Percentiles rank a stretch among this genome's conserved stretches.
phyloP scores from a whole-genome alignment of 148 eudicot genomes.

The Mesembryanthemum crystallinum region DNA sequence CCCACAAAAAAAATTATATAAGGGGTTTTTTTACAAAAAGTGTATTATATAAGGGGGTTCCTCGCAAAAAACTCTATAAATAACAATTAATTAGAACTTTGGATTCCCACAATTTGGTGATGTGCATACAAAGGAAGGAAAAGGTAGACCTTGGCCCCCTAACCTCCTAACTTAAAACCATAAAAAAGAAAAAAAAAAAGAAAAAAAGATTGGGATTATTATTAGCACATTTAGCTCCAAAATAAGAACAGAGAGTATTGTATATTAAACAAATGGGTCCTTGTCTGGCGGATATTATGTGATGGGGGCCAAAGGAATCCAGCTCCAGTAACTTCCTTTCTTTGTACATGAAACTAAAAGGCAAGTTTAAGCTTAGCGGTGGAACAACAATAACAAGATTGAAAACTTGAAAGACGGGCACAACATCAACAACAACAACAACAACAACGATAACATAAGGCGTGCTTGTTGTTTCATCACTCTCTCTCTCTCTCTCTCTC shows the following conservation, averaged over 20 bases:
- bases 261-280: constrained; percentile 11
- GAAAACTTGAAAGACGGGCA: too few relatives aligned
- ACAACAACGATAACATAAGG: neutral
- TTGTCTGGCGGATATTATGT: constrained; percentile 2
- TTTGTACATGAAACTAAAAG: constrained; percentile 9
- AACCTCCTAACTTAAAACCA: neutral
- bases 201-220: neutral
- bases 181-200: too few relatives aligned
- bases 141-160: neutral
- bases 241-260: neutral
- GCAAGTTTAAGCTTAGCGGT: constrained; percentile 6
- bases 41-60: too few relatives aligned
- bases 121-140: neutral
- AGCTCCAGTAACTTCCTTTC: constrained; percentile 17
- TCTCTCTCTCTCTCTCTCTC: constrained; percentile 17
- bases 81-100: too few relatives aligned
- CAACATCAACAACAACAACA: too few relatives aligned
- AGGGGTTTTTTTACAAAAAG: too few relatives aligned
- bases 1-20: too few relatives aligned
- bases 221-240: too few relatives aligned
- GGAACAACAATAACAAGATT: neutral
- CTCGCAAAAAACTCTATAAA: too few relatives aligned
- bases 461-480: constrained; percentile 29
- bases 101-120: constrained; percentile 16
- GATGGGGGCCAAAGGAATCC: constrained; percentile 27